Base-by-base conservation (phyloP, 2,329 filamentous ascomycete species). In the Xylariaceae sp. region DNA sequence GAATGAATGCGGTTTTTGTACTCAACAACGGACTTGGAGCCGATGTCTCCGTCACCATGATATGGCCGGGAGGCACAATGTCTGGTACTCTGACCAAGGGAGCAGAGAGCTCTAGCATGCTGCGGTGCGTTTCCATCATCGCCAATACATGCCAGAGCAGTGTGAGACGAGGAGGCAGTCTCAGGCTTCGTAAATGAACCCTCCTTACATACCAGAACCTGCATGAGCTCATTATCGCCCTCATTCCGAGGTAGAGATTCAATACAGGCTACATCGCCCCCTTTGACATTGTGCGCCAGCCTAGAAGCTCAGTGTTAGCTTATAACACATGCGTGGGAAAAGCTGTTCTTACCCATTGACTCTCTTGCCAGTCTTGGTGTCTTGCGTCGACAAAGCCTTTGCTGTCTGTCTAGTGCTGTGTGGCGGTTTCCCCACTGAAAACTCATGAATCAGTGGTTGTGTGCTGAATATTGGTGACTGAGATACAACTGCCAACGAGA, bases 241-340 rank as follows among this genome's bases (percentile, higher is more conserved):
- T 78, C 78, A 63, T 83, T 83, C 60, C 82, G 80, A 0, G 83
- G 72, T 0, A 83, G 66, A 13, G 37, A 42, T 64, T 83, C 81
- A 37, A 83, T 69, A 63, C 82, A 83, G 42, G 77, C 73, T 0
- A 76, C 72, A 4, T 74, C 70, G 51, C 71, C 23, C 23, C 23
- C 23, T 4, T 30, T 77, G 0, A 80, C 64, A 39, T 78, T 74
- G 42, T 72, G 71, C 1, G 74, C 74, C 13, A 79, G 61, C 5
- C 77, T 79, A 49, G 15, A 18, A 9, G 10, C 10, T 11, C 3
- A 5, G n/a, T 51, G 39, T 58, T 35, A 39, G 52, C 23, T 5
- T 45, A 6, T n/a, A 18, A 10, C 23, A 45, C 3, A 13, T 4
- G 37, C 37, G 11, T 13, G 37, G 37, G 37, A 42, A 9, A 42